These are phyloP conservation scores for Phascolomyces articulosus DNA, from an alignment of 371 early-diverging fungal species.

Conservation along the genomic window DNA sequence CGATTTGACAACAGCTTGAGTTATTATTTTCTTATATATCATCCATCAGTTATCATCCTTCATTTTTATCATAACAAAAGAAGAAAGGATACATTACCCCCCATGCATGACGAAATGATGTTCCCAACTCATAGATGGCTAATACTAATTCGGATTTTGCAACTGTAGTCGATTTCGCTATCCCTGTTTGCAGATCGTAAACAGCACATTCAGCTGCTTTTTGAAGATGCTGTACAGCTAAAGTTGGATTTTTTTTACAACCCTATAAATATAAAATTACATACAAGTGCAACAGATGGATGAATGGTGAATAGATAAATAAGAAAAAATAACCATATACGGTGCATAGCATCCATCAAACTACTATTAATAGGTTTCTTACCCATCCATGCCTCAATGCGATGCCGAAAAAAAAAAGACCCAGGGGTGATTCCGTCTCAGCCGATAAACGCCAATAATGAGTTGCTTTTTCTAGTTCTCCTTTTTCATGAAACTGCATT, in stretches of 20 bases:
- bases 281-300: no score
- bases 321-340: not conserved
- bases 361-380: constrained; percentile 3
- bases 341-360: no score
- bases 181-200: constrained; percentile 22
- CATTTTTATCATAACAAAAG: not conserved
- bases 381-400: constrained; percentile 91
- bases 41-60: no score
- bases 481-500: constrained; percentile 47
- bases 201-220: constrained; percentile 76
- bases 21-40: no score
- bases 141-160: constrained; percentile 66
- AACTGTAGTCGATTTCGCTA: constrained; percentile 23
- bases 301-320: not conserved
- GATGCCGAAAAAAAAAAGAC: constrained; percentile 88
- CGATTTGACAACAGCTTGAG: no score
- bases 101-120: constrained; percentile 92
- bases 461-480: constrained; percentile 83
- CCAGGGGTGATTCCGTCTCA: constrained; percentile 73
- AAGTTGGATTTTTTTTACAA: constrained; percentile 63
- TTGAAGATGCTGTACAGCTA: constrained; percentile 78
- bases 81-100: constrained; percentile 57
- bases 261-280: constrained; percentile 51
- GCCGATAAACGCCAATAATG: constrained; percentile 84
- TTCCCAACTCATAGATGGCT: constrained; percentile 88